Conservation (phyloP, 2,329 filamentous ascomycete genomes). For the Fusarium udum region DNA sequence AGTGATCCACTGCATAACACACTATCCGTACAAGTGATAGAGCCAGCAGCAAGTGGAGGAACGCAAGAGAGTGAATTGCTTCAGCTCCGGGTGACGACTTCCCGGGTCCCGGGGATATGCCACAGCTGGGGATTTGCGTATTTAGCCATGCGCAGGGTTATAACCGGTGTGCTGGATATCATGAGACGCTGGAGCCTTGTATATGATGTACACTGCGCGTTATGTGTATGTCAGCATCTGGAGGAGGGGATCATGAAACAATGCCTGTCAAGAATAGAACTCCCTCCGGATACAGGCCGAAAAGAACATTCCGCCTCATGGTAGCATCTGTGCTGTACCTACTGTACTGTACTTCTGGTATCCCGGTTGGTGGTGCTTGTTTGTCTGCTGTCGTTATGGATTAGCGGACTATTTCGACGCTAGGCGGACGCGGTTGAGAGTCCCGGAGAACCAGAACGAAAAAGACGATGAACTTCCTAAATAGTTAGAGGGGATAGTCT, state of each 20-base stretch:
- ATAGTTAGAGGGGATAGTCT: not conserved
- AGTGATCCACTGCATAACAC: not conserved
- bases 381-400: not conserved
- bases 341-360: not conserved
- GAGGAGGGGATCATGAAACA: conserved; percentile 2
- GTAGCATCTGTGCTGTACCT: not conserved
- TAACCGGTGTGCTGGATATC: conserved; percentile 9
- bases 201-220: not conserved
- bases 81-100: conserved; percentile 15
- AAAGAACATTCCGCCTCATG: not conserved
- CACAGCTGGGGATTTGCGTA: conserved; percentile 5
- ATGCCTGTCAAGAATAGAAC: not conserved
- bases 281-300: conserved; percentile 7
- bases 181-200: not conserved
- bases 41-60: conserved; percentile 6
- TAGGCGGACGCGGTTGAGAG: conserved; percentile 32
- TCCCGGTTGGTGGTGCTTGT: conserved; percentile 6
- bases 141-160: not conserved
- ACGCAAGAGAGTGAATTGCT: not conserved
- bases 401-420: conserved; percentile 26
- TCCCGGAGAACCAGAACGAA: conserved; percentile 25
- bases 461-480: conserved; percentile 16
- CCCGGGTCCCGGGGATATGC: conserved; percentile 19
- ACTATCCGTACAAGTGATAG: not conserved
- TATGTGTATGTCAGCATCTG: not conserved